Percentiles rank a stretch among this genome's conserved stretches.
Evolutionary conservation across 208 protist species (phyloP).

Genomic region (Crithidia mellificae): DNA sequence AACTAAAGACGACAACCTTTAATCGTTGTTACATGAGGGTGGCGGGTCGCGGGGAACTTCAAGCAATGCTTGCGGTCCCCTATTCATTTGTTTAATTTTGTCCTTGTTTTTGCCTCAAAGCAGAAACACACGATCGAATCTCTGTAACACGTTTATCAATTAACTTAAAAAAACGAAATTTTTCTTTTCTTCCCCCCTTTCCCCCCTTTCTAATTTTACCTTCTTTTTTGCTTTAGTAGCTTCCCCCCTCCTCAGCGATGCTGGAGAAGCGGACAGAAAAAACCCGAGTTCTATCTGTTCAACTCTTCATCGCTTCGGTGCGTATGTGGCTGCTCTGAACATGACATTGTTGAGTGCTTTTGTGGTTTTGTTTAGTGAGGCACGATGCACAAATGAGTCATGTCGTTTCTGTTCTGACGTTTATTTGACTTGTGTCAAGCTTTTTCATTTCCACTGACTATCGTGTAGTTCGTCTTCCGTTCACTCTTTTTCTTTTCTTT

Average conservation of each 20-base stretch:
- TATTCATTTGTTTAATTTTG: too few relatives aligned
- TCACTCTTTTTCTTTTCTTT: constrained; percentile 9
- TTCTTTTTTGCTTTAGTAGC: constrained; percentile 1
- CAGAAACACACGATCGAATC: too few relatives aligned
- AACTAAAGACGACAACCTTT: too few relatives aligned
- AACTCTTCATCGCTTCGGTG: background rate
- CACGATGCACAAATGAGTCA: background rate
- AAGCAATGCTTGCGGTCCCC: too few relatives aligned
- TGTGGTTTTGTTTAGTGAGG: background rate
- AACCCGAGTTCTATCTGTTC: background rate
- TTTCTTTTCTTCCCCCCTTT: too few relatives aligned
- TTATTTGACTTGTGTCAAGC: background rate
- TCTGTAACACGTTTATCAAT: too few relatives aligned
- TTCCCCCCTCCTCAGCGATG: background rate
- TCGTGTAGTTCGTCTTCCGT: constrained; percentile 1
- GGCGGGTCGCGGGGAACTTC: too few relatives aligned
- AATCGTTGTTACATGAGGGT: too few relatives aligned
- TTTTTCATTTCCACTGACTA: background rate
- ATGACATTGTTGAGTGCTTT: background rate
- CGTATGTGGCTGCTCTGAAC: background rate
- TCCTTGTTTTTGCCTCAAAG: too few relatives aligned
- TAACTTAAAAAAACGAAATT: too few relatives aligned
- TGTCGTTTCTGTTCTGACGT: background rate
- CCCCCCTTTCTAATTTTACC: too few relatives aligned
- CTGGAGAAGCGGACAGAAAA: background rate